These are phyloP conservation scores for Neostapfia colusana DNA, from an alignment of 176 grass and related monocot species.

Conservation along the genomic window DNA sequence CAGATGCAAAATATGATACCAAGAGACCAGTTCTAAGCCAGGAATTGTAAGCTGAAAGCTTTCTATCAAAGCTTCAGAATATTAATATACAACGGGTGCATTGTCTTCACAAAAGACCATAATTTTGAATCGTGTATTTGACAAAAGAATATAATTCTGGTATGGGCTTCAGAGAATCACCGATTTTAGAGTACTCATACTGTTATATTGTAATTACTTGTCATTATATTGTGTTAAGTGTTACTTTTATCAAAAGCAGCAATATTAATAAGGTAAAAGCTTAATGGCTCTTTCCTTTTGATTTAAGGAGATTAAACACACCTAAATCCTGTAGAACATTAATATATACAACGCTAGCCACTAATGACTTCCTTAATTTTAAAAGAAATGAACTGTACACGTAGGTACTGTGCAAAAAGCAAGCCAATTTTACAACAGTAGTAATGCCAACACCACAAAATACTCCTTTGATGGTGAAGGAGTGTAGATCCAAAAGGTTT, in stretches of 20 bases:
- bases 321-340: background rate
- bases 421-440: background rate
- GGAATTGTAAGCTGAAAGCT: background rate
- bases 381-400: background rate
- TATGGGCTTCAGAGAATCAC: background rate
- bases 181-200: background rate
- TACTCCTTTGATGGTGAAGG: background rate
- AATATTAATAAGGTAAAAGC: background rate
- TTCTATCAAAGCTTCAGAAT: background rate
- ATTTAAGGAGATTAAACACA: background rate
- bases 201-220: no score
- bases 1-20: background rate
- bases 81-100: background rate
- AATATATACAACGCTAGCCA: background rate
- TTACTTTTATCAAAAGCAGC: background rate
- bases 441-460: background rate
- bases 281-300: background rate
- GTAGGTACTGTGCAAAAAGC: background rate
- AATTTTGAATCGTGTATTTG: background rate
- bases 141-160: background rate
- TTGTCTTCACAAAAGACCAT: background rate
- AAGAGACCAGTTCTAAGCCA: background rate
- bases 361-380: background rate
- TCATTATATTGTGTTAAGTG: background rate
- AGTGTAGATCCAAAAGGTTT: background rate